Evolutionary conservation across 2,329 filamentous ascomycete species (phyloP).

Genomic region (Alternaria angustiovoidea): DNA sequence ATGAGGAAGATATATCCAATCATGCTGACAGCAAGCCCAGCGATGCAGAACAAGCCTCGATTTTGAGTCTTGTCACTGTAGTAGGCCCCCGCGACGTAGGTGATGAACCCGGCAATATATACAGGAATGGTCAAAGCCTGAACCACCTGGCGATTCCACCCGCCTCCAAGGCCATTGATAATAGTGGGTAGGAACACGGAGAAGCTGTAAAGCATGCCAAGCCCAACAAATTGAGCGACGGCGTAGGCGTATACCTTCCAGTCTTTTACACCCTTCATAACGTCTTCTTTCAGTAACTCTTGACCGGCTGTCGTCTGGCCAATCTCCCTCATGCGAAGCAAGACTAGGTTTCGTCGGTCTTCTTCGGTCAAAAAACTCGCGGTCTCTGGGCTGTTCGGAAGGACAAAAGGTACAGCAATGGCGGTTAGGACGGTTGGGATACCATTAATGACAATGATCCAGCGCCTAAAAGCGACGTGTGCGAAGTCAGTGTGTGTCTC

Average conservation of each 20-base stretch:
- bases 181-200: slow-evolving; percentile 42
- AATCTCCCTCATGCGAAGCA: slow-evolving; percentile 50
- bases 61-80: slow-evolving; percentile 37
- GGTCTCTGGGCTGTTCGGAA: slow-evolving; percentile 58
- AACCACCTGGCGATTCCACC: slow-evolving; percentile 33
- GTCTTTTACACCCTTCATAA: slow-evolving; percentile 57
- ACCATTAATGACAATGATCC: slow-evolving; percentile 46
- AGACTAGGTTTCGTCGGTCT: slow-evolving; percentile 32
- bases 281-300: slow-evolving; percentile 54
- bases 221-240: slow-evolving; percentile 56
- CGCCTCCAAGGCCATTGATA: slow-evolving; percentile 36
- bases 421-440: slow-evolving; percentile 48
- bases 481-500: too few relatives aligned
- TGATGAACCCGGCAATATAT: slow-evolving; percentile 35
- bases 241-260: slow-evolving; percentile 44
- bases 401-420: slow-evolving; percentile 57
- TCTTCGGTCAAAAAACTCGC: slow-evolving; percentile 44
- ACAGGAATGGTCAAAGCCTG: slow-evolving; percentile 45
- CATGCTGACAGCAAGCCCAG: slow-evolving; percentile 49
- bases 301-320: slow-evolving; percentile 57
- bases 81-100: slow-evolving; percentile 37
- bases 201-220: slow-evolving; percentile 38
- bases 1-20: slow-evolving; percentile 59
- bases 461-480: background rate
- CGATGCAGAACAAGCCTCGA: slow-evolving; percentile 38